A percentile compares a stretch with the other conserved stretches of the same genome.
Conservation (phyloP, 768 basidiomycete genomes). For the Hypsizygus marmoreus region DNA sequence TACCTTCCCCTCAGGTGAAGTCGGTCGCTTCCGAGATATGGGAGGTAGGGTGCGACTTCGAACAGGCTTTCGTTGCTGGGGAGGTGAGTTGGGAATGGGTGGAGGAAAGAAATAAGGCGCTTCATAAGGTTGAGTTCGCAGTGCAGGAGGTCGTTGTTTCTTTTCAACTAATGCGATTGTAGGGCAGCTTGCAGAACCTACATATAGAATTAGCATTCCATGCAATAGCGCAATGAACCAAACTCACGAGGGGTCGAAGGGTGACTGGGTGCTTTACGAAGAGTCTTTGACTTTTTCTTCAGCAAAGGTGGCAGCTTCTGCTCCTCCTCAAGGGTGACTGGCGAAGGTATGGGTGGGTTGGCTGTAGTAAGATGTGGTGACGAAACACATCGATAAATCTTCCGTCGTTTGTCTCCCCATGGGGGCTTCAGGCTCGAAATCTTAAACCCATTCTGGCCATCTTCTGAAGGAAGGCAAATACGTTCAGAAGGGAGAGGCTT, state of each 20-base stretch:
- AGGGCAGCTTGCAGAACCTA: conserved; percentile 5
- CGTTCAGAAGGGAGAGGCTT: conserved; percentile 6
- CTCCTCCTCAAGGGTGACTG: conserved; percentile 1
- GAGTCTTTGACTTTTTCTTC: conserved; percentile 17
- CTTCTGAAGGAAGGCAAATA: conserved; percentile 6
- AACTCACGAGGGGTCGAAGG: conserved; percentile 13
- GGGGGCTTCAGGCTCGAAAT: conserved; percentile 26
- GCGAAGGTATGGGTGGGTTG: conserved; percentile 5
- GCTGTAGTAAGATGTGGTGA: conserved; percentile 28
- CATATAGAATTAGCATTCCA: background rate
- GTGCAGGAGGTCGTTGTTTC: conserved; percentile 31
- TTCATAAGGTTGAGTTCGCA: conserved; percentile 60
- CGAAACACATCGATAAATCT: conserved; percentile 25
- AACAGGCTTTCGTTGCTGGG: conserved; percentile 19
- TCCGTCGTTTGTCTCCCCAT: conserved; percentile 26
- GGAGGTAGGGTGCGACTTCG: conserved; percentile 22
- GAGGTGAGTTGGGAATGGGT: conserved; percentile 32
- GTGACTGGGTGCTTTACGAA: conserved; percentile 23
- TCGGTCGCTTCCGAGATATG: background rate
- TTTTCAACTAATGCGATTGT: conserved; percentile 12
- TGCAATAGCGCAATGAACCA: background rate
- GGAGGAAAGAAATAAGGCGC: conserved; percentile 64
- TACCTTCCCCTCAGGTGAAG: conserved; percentile 1
- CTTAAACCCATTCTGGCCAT: conserved; percentile 19
- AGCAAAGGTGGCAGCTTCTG: conserved; percentile 9